phyloP scores from a whole-genome alignment of 148 eudicot genomes.

The Chenopodium berlandieri region DNA sequence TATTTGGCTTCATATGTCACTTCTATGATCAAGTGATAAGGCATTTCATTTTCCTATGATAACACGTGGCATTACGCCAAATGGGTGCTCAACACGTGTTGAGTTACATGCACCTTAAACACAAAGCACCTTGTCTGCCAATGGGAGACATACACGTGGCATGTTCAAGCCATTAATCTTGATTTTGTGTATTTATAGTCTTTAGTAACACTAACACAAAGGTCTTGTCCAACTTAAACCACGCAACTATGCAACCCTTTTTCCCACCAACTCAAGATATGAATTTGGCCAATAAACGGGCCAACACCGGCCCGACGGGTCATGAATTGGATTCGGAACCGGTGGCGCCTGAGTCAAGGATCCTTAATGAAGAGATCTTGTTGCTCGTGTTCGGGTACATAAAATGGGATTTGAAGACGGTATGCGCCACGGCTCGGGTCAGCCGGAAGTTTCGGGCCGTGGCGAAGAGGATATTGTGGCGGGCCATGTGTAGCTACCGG shows the following conservation, averaged over 20 bases:
- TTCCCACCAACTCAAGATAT: background rate
- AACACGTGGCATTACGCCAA: slow-evolving; percentile 27
- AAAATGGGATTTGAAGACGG: slow-evolving; percentile 60
- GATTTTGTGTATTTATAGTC: background rate
- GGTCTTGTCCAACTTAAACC: background rate
- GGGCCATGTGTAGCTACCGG: slow-evolving; percentile 51
- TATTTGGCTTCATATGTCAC: background rate
- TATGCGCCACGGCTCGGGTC: slow-evolving; percentile 49
- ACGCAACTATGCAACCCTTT: background rate
- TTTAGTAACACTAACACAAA: background rate
- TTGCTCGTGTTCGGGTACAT: slow-evolving; percentile 49
- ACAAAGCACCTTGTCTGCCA: slow-evolving; percentile 16
- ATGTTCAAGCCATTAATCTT: background rate
- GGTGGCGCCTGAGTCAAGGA: slow-evolving; percentile 30
- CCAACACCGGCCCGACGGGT: slow-evolving; percentile 13
- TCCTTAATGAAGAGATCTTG: slow-evolving; percentile 56
- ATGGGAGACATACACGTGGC: slow-evolving; percentile 11
- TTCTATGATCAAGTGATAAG: slow-evolving; percentile 3
- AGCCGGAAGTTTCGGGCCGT: slow-evolving; percentile 58
- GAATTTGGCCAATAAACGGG: slow-evolving; percentile 19
- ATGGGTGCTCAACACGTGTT: slow-evolving; percentile 16
- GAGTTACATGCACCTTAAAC: background rate
- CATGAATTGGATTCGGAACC: slow-evolving; percentile 19
- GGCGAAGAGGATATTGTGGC: slow-evolving; percentile 61
- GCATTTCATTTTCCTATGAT: slow-evolving; percentile 3